phyloP scores from a whole-genome alignment of 441 rosid genomes.

The Adansonia grandidieri region DNA sequence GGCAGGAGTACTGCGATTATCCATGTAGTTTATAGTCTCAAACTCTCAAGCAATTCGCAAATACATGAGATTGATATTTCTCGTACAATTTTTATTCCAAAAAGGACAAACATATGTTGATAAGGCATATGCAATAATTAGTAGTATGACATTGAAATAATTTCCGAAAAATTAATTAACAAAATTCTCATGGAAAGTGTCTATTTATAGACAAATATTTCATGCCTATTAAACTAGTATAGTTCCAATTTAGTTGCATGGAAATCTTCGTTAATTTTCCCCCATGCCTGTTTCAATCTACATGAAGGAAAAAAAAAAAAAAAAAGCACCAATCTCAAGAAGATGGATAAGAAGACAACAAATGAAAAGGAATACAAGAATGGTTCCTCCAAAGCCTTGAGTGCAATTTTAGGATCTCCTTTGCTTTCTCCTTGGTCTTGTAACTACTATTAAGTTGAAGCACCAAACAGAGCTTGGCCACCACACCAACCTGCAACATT shows the following conservation, averaged over 20 bases:
- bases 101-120: neutral
- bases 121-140: no score
- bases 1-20: no score
- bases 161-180: neutral
- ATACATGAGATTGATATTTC: no score
- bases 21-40: no score
- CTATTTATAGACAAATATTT: constrained; percentile 3
- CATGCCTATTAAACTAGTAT: neutral
- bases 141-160: neutral
- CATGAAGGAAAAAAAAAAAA: neutral
- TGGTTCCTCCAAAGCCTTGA: constrained; percentile 54
- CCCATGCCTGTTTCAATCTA: constrained; percentile 16
- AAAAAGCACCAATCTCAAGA: constrained; percentile 19
- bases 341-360: constrained; percentile 48
- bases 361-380: constrained; percentile 47
- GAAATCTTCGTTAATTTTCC: neutral
- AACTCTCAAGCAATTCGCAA: no score
- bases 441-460: constrained; percentile 39
- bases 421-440: constrained; percentile 49
- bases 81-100: neutral
- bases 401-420: constrained; percentile 50
- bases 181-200: neutral
- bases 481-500: constrained; percentile 59
- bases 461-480: constrained; percentile 55
- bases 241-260: constrained; percentile 4